Evolutionary conservation across 2,329 filamentous ascomycete genomes (phyloP), one percentile per base, ranked within the genome.

Genomic region (Penicillium sp.): DNA sequence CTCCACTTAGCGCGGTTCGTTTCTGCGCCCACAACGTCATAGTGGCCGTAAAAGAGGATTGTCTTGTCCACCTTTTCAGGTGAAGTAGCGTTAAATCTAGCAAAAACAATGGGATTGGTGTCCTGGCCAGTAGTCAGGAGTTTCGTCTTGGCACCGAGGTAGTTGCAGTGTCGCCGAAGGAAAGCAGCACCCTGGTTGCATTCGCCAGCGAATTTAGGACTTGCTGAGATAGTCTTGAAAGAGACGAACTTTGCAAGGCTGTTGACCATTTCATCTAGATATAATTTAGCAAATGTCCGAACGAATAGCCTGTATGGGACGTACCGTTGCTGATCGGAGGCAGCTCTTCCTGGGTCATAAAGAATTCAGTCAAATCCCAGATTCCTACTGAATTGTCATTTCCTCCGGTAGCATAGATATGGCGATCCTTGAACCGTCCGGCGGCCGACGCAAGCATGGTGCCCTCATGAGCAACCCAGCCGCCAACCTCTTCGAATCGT

Each of bases 21-120:
- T 57, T 95, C 88, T 0, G 93, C 93, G 1, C 89, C 81, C 3
- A 98, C 93, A 2, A 98, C 90, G 64, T 98, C 93, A 73, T 98
- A 98, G 66, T 98, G 93, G 0, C 94, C 93, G 63, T 98, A 98
- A 66, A 98, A 98, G 0, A 98, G 73, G 8, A 97, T 87, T 28
- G 88, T 89, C 71, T 93, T 95, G 17, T 87, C 80, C 24, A 80
- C 75, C 24, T 79, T 77, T 0, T 80, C 73, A 1, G 82, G 79
- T 10, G 77, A 53, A 78, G 81, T 68, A 83, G 93, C 89, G 39
- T 81, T 80, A 66, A 98, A 98, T 52, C 84, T 86, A 35, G 93
- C 93, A 58, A 87, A 85, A 0, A 98, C 89, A n/a, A 98, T 84
- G 0, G 93, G 93, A 63, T 97, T 97, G 60, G 87, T 84, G 28